A percentile compares a stretch with the other conserved stretches of the same genome.
Evolutionary conservation across 2,329 filamentous ascomycete genomes (phyloP).

Genomic region (Cladorrhinum sp.): DNA sequence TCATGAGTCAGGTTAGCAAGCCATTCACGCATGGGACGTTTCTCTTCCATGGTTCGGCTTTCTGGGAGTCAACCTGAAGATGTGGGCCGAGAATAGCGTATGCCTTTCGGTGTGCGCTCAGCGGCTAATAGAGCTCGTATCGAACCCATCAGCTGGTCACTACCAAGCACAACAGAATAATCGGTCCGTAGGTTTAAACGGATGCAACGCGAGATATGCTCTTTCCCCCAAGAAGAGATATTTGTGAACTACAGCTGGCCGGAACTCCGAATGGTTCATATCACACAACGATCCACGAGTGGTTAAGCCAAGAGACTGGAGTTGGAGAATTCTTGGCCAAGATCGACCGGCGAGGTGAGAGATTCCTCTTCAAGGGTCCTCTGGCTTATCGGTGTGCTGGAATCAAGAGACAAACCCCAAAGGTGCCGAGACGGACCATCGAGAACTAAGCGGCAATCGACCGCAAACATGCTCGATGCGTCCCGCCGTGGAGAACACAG

Average conservation of each 20-base stretch:
- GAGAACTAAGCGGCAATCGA: background rate
- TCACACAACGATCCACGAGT: background rate
- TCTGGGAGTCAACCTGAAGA: background rate
- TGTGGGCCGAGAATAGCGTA: background rate
- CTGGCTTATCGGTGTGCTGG: background rate
- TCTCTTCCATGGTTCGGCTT: background rate
- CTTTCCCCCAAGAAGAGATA: background rate
- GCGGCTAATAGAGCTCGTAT: background rate
- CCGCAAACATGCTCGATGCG: slow-evolving; percentile 3
- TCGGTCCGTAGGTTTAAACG: background rate
- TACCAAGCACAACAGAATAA: background rate
- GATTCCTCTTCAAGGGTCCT: background rate
- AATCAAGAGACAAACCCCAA: background rate
- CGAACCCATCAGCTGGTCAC: background rate
- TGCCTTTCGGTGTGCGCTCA: background rate
- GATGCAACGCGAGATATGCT: background rate
- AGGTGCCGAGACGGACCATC: background rate
- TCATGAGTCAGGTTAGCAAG: background rate
- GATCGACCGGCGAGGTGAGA: background rate
- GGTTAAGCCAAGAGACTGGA: too few species aligned
- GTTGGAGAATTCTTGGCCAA: background rate
- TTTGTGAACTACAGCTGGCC: background rate
- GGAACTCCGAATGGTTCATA: background rate
- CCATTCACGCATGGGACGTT: background rate
- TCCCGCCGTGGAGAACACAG: background rate